Evolutionary conservation across 768 basidiomycete species (phyloP).

Genomic region (Amylocystis lapponica): DNA sequence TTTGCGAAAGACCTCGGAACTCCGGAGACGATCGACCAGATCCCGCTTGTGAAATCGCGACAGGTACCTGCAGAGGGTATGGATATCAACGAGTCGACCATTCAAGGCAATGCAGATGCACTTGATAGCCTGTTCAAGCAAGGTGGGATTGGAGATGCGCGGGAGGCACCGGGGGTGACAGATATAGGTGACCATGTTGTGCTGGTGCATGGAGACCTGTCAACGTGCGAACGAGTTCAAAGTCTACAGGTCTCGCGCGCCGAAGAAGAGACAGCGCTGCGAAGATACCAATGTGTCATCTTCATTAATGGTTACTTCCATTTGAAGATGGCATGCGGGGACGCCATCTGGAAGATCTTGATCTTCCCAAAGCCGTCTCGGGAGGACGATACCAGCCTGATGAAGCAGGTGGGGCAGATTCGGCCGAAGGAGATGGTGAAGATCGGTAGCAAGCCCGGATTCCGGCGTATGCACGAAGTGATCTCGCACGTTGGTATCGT

Average conservation of each 20-base stretch:
- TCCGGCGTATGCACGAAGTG: slow-evolving; percentile 25
- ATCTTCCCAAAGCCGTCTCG: no score
- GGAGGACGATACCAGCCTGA: slow-evolving; percentile 8
- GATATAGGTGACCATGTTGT: no score
- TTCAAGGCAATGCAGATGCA: slow-evolving; percentile 15
- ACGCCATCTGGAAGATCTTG: slow-evolving; percentile 17
- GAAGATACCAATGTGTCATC: slow-evolving; percentile 26
- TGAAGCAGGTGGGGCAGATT: slow-evolving; percentile 10
- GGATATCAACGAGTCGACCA: slow-evolving; percentile 14
- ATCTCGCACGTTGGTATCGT: slow-evolving; percentile 17
- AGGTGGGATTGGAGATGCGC: slow-evolving; percentile 7
- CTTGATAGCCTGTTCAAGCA: slow-evolving; percentile 20
- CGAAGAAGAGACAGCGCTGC: slow-evolving; percentile 19
- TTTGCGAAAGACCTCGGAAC: slow-evolving; percentile 3
- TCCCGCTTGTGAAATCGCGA: slow-evolving; percentile 14
- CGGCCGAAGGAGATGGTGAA: slow-evolving; percentile 22
- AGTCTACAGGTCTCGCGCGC: no score
- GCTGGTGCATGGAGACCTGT: no score
- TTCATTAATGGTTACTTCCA: slow-evolving; percentile 32
- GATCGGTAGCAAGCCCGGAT: slow-evolving; percentile 21
- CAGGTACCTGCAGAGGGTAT: slow-evolving; percentile 17
- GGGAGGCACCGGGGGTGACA: no score
- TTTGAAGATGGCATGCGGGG: slow-evolving; percentile 27
- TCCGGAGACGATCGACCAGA: slow-evolving; percentile 13
- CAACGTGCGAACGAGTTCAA: no score